Conservation (phyloP, 2,329 filamentous ascomycete genomes). For the Botryosphaeria dothidea region DNA sequence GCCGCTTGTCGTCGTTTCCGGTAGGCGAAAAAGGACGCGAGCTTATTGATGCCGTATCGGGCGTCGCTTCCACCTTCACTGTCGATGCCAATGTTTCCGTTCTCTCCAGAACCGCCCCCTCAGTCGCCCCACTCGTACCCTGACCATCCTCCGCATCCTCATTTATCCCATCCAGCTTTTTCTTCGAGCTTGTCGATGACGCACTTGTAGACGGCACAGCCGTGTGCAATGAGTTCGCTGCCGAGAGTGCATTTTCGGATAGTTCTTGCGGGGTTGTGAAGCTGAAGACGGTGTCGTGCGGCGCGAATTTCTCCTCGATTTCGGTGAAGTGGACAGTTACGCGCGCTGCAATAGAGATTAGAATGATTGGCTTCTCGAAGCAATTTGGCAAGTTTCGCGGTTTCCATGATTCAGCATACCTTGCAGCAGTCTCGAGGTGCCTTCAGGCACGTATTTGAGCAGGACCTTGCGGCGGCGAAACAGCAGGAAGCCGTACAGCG, state of each 20-base stretch:
- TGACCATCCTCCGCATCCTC: constrained; percentile 78
- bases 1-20: constrained; percentile 8
- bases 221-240: constrained; percentile 85
- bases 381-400: neutral
- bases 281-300: constrained; percentile 82
- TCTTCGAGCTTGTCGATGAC: constrained; percentile 70
- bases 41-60: constrained; percentile 11
- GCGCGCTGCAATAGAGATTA: constrained; percentile 61
- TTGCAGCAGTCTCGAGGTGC: constrained; percentile 87
- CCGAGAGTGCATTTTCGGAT: constrained; percentile 82
- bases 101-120: constrained; percentile 7
- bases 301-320: constrained; percentile 68
- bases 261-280: constrained; percentile 75
- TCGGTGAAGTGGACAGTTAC: constrained; percentile 70
- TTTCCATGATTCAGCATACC: constrained; percentile 57
- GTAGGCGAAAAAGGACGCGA: constrained; percentile 11
- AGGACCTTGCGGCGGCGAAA: constrained; percentile 89
- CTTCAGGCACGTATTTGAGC: constrained; percentile 89
- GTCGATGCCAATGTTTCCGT: constrained; percentile 11
- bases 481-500: constrained; percentile 86
- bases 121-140: neutral
- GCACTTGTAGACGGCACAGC: constrained; percentile 77
- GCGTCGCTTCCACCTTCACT: constrained; percentile 17
- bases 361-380: neutral
- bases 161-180: constrained; percentile 86